Evolutionary conservation across 2,329 filamentous ascomycete species (phyloP), one percentile per base, ranked within the genome.

Genomic region (Colletotrichum somersetense): DNA sequence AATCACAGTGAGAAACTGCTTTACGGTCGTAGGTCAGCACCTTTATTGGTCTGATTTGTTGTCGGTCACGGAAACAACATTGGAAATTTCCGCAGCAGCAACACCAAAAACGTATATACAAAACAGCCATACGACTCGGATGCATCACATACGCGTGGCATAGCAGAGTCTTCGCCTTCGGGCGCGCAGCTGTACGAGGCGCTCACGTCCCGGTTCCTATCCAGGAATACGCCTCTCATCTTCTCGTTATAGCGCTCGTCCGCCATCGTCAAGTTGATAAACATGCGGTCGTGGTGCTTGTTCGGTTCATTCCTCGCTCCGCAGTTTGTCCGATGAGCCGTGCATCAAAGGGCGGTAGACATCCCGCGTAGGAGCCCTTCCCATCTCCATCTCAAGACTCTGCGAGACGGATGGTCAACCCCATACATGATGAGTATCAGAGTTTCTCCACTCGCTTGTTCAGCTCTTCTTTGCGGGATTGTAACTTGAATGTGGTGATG

Each of bases 241-340:
- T 82, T 83, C 67, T 85, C 82, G 62, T 80, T 80, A 73, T 86
- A 87, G 48, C 85, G 81, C 75, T 84, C 82, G 78, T 86, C 85
- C 5, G 83, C 79, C 20, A 85, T 86, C 74, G 85, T 85, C 78
- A 87, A 82, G 20, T 83, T 84, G 71, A 85, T 81, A 72, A 86
- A 85, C 76, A 86, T 80, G 73, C 84, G 82, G 73, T 86, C 86
- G 69, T 81, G 82, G 73, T 86, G 86, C 57, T 79, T 78, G 26
- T 81, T 79, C 16, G 81, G 80, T 64, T 84, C 82, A 62, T 83
- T 80, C 76, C 75, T 82, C 81, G 56, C 76, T 56, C 79, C 76
- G 33, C 6, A 2, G 0, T 57, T 23, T 6, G 80, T 78, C 64
- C 77, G 79, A 50, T 83, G 7, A 2, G 61, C 77, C 46, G 84